Evolutionary conservation across 352 stramenopile genomes (phyloP).

Genomic region (Phytophthora ramorum): DNA sequence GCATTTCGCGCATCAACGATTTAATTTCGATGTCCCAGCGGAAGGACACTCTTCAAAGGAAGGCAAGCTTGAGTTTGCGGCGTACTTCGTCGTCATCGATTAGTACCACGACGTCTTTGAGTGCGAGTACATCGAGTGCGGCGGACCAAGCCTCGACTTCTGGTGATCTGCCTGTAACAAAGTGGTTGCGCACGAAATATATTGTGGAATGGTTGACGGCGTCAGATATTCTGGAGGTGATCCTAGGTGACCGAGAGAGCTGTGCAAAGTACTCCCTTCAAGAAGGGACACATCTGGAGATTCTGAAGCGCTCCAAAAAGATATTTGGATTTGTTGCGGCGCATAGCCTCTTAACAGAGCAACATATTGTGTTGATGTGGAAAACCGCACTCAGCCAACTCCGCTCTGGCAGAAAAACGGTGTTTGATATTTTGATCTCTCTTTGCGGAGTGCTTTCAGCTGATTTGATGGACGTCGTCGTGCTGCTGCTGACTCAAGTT

Average conservation of each 20-base stretch:
- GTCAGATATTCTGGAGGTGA: constrained; percentile 85
- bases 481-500: constrained; percentile 80
- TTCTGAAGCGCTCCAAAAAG: constrained; percentile 77
- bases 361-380: constrained; percentile 81
- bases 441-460: constrained; percentile 72
- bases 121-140: constrained; percentile 32
- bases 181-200: constrained; percentile 78
- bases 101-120: constrained; percentile 40
- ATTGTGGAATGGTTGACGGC: constrained; percentile 81
- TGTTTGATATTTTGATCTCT: constrained; percentile 79
- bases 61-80: constrained; percentile 60
- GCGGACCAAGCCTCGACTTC: constrained; percentile 25
- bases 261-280: constrained; percentile 77
- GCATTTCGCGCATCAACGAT: constrained; percentile 76
- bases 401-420: constrained; percentile 65
- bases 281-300: constrained; percentile 82
- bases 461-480: constrained; percentile 80
- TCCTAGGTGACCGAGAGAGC: constrained; percentile 73
- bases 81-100: constrained; percentile 43
- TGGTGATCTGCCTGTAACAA: constrained; percentile 46
- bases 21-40: constrained; percentile 81
- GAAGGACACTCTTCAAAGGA: constrained; percentile 68
- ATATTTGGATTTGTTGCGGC: constrained; percentile 76
- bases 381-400: constrained; percentile 73
- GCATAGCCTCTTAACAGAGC: constrained; percentile 63